A percentile compares a stretch with the other conserved stretches of the same genome.
Conservation (phyloP, 1,284 basidiomycete genomes). For the Tausonia pullulans region DNA sequence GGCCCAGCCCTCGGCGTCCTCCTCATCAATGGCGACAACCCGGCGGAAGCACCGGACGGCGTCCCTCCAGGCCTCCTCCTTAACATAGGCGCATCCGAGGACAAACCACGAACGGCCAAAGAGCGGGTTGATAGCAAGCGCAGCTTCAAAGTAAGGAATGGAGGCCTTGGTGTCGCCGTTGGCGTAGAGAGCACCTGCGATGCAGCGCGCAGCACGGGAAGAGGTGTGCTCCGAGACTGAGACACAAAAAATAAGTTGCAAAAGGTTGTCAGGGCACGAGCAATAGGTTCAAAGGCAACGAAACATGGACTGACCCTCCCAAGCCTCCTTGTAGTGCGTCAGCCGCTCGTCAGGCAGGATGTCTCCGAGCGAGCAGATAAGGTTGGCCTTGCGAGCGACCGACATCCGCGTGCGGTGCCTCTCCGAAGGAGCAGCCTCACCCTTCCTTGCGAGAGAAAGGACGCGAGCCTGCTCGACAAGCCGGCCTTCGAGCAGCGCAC, state of each 20-base stretch:
- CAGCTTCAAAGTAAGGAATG: conserved; percentile 55
- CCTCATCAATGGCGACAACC: conserved; percentile 82
- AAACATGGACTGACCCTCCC: conserved; percentile 39
- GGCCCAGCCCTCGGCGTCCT: conserved; percentile 97
- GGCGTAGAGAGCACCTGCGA: conserved; percentile 75
- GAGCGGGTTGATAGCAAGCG: conserved; percentile 80
- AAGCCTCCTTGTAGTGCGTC: conserved; percentile 70
- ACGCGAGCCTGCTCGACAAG: conserved; percentile 71
- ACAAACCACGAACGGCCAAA: conserved; percentile 87
- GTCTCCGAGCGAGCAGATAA: conserved; percentile 94
- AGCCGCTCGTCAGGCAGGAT: conserved; percentile 52
- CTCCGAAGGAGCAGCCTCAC: conserved; percentile 41
- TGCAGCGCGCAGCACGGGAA: conserved; percentile 76
- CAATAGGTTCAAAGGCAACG: not conserved
- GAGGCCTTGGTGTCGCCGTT: conserved; percentile 52
- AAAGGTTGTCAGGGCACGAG: not conserved
- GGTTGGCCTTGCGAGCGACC: conserved; percentile 67
- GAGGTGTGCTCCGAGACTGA: conserved; percentile 60
- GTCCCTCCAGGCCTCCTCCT: conserved; percentile 67
- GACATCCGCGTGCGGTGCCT: conserved; percentile 47
- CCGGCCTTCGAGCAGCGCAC: conserved; percentile 67
- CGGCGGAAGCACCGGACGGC: conserved; percentile 74
- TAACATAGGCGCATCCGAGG: conserved; percentile 78
- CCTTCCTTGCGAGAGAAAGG: conserved; percentile 40
- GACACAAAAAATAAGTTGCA: not conserved